phyloP scores from a whole-genome alignment of 176 grass and related monocot genomes.

The Zoysia japonica region DNA sequence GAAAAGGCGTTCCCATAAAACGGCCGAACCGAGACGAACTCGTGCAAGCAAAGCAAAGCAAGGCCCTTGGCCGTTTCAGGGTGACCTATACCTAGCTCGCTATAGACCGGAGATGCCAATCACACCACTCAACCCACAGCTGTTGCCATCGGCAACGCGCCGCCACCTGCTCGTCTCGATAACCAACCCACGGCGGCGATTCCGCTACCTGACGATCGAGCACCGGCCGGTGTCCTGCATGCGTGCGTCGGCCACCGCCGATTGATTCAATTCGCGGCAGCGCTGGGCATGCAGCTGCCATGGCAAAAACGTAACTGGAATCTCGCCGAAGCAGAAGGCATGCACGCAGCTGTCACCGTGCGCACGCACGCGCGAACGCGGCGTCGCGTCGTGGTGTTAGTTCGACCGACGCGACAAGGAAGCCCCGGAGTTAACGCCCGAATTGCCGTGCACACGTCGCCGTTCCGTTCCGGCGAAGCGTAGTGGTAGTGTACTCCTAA shows the following conservation, averaged over 20 bases:
- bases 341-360: too few species aligned
- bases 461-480: background rate
- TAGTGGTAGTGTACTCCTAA: background rate
- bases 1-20: background rate
- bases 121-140: background rate
- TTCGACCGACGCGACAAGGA: background rate
- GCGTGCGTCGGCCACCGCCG: too few species aligned
- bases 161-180: background rate
- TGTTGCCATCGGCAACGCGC: background rate
- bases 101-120: background rate
- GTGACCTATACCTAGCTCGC: background rate
- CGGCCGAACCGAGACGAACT: background rate
- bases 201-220: background rate
- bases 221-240: background rate
- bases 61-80: background rate
- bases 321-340: too few species aligned
- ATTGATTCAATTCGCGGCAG: too few species aligned
- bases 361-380: too few species aligned
- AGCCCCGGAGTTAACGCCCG: constrained; percentile 27
- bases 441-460: constrained; percentile 22
- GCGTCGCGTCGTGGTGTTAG: too few species aligned
- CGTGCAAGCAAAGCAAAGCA: constrained; percentile 15
- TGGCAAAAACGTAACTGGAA: too few species aligned
- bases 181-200: background rate
- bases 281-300: too few species aligned